Base-by-base conservation (phyloP, 768 basidiomycete genomes). In the Tricholomella constricta region DNA sequence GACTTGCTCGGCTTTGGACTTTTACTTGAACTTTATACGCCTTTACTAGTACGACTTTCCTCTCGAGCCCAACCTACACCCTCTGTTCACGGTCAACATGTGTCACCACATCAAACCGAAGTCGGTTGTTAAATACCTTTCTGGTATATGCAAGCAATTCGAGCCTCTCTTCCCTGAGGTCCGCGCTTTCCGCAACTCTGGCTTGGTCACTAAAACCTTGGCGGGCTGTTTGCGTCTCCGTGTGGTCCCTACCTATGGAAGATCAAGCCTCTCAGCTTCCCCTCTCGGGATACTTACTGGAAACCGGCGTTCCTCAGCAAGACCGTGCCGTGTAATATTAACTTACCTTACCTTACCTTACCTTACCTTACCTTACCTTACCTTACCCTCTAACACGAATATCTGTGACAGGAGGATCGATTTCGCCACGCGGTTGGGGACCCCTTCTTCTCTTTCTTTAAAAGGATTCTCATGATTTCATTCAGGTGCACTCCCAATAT, bases 21-120 rank as follows among this genome's bases (percentile, higher is more conserved):
- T 70, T 2, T 78, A 77, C 38, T 20, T 76, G 8, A 56, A 62
- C 0, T 78, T 78, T n/a, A n/a, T n/a, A n/a, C n/a, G n/a, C 56
- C 62, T 65, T 34, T 19, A 52, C 0, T 0, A 52, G 0, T 74
- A 78, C 47, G 6, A 64, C 3, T 57, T 75, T 12, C 64, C 73
- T 6, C 26, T 72, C 12, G 62, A 72, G 0, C 78, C 76, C 0
- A 75, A 73, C 1, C 74, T 0, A 57, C 78, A 2, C 64, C n/a
- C 64, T 8, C 68, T 71, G 20, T 78, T 55, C 52, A 58, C 62
- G 3, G 65, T 68, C 1, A 76, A 60, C 57, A 73, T 72, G 66
- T 70, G 51, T 3, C 58, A 61, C 23, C 68, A 72, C 53, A 74
- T 78, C 45, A 58, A 69, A 34, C 73, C 75, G 0, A 32, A 52